Base-by-base conservation (phyloP, 73 alveolate species). In the Blepharisma stoltei region DNA sequence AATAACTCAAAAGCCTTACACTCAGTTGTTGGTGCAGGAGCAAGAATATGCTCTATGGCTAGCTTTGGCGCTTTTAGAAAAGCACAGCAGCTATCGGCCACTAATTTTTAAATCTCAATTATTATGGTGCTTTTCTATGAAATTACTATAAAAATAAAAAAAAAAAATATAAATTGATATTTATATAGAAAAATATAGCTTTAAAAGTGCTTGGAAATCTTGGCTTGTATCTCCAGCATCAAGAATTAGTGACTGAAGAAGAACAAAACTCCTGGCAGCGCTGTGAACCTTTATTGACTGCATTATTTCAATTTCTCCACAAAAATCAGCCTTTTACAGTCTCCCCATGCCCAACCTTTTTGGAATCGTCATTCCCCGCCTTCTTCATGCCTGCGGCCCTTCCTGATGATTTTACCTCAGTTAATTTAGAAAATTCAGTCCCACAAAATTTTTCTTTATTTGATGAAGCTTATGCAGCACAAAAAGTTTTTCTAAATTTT, bases 41-140 rank as follows among this genome's bases (percentile, higher is more conserved):
- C 73, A 60, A 60, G 73, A 60, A 38, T 60, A 60, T 60, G 73
- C 73, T 8, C 14, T 60, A 14, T 60, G 73, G 73, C 73, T 60
- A 25, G 73, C 73, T 38, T 25, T 60, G 38, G 46, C 14, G 14
- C 46, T 60, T 25, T 25, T 60, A 9, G 48, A 60, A 18, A 60
- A 38, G 23, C 14, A 60, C 45, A 60, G 46, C 73, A 14, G 73
- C 46, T 60, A 38, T 25, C 14, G 23, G 73, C 48, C 73, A 20
- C 46, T 60, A 9, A 60, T 60, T 25, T 60, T 60, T 25, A 60
- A 60, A 38, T 60, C 73, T 25, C 46, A n/a, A 14, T 38, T 14
- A 60, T 38, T 60, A n/a, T n/a, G n/a, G n/a, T n/a, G n/a, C n/a
- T n/a, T n/a, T n/a, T n/a, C n/a, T n/a, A n/a, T n/a, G n/a, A n/a